Conservation (phyloP, 2,329 filamentous ascomycete species). For the Ophioceras dolichostomum region DNA sequence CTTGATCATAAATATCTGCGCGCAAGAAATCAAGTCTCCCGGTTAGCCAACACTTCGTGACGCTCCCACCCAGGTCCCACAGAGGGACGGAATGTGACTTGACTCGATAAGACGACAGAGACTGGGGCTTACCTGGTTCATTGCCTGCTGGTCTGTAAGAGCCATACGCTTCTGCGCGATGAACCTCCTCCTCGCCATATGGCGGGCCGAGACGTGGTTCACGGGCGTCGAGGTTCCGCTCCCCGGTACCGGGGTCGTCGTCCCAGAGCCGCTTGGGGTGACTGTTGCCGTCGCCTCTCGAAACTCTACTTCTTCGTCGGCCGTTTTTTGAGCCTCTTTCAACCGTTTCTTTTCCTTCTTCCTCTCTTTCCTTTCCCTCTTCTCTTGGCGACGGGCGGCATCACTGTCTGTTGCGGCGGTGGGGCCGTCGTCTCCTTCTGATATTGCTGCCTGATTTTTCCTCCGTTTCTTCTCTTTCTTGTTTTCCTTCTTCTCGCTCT, state of each 20-base stretch:
- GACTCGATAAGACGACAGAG: neutral
- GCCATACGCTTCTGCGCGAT: slow-evolving; percentile 84
- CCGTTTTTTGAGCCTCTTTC: slow-evolving; percentile 19
- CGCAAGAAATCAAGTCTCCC: neutral
- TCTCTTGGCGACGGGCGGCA: slow-evolving; percentile 4
- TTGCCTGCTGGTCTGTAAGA: slow-evolving; percentile 64
- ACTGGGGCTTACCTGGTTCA: slow-evolving; percentile 61
- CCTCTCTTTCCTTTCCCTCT: slow-evolving; percentile 18
- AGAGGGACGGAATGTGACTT: too few species aligned
- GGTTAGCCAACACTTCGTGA: too few species aligned
- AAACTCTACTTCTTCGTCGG: slow-evolving; percentile 9
- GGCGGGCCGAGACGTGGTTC: slow-evolving; percentile 39
- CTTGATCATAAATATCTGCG: slow-evolving; percentile 60
- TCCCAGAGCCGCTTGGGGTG: slow-evolving; percentile 12
- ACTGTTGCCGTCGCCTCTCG: neutral
- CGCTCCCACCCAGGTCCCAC: too few species aligned
- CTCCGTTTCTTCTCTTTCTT: slow-evolving; percentile 21
- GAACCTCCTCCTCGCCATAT: slow-evolving; percentile 66
- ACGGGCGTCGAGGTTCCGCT: slow-evolving; percentile 25
- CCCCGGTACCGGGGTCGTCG: slow-evolving; percentile 7
- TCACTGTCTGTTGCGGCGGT: slow-evolving; percentile 6
- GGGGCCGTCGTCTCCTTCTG: too few species aligned
- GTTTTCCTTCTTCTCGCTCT: slow-evolving; percentile 24
- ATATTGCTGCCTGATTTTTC: too few species aligned
- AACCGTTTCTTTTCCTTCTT: slow-evolving; percentile 29